phyloP scores from a whole-genome alignment of 208 protist genomes.

The Acanthamoeba healyi region DNA sequence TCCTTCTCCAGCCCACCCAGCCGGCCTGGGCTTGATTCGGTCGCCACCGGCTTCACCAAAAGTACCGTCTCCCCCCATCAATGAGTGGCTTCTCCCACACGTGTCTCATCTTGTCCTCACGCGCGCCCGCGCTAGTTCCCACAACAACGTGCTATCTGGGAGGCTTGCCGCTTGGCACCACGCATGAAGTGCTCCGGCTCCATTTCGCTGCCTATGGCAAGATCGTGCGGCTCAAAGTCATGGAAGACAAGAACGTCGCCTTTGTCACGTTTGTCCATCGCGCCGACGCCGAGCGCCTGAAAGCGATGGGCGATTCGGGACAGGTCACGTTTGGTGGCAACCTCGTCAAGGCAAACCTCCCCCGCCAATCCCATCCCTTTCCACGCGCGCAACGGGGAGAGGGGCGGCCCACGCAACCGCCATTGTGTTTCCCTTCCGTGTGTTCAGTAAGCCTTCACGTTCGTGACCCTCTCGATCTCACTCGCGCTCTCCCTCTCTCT shows the following conservation, averaged over 20 bases:
- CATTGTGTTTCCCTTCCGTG: not conserved
- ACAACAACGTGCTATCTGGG: constrained; percentile 45
- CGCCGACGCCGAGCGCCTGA: not conserved
- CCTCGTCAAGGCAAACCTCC: not conserved
- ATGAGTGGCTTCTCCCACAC: too few species aligned
- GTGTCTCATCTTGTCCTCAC: not conserved
- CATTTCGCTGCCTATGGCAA: constrained; percentile 10
- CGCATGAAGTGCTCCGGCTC: not conserved
- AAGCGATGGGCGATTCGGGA: not conserved
- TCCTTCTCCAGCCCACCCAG: not conserved
- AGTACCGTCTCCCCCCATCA: not conserved
- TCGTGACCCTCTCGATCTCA: too few species aligned
- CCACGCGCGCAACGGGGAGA: not conserved
- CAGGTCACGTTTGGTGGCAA: not conserved
- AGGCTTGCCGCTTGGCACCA: not conserved
- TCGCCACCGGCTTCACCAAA: not conserved
- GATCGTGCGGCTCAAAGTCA: constrained; percentile 8
- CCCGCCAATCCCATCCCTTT: not conserved
- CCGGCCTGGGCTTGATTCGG: not conserved
- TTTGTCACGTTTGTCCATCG: constrained; percentile 23
- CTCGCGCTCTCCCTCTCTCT: too few species aligned
- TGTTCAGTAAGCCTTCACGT: too few species aligned
- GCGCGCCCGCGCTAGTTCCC: not conserved
- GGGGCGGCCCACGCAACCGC: not conserved
- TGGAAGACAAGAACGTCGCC: constrained; percentile 49